Evolutionary conservation across 2,329 filamentous ascomycete genomes (phyloP).

Genomic region (Colletotrichum scovillei): DNA sequence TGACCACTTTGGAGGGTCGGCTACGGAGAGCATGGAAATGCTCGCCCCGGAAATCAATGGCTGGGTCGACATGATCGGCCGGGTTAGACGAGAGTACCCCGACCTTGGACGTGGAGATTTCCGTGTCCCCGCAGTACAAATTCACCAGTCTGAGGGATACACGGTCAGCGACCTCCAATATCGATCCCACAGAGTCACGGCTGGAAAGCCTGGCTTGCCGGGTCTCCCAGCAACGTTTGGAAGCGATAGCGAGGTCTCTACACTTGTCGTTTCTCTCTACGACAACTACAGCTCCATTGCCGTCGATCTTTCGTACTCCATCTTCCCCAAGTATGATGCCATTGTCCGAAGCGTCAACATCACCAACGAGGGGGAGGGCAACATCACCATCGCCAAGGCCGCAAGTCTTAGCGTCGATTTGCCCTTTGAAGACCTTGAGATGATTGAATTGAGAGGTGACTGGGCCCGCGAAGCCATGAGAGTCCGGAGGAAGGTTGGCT

Average conservation of each 20-base stretch:
- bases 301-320: constrained; percentile 70
- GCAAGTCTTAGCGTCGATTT: constrained; percentile 72
- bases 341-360: constrained; percentile 71
- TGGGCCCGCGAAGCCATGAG: constrained; percentile 70
- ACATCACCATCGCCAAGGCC: constrained; percentile 66
- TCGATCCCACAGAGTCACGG: constrained; percentile 63
- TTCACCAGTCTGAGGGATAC: constrained; percentile 67
- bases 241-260: constrained; percentile 64
- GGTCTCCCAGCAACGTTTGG: constrained; percentile 72
- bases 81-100: constrained; percentile 69
- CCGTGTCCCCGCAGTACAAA: constrained; percentile 69
- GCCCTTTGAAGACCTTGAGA: constrained; percentile 69
- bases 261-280: constrained; percentile 66
- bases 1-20: constrained; percentile 70
- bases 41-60: constrained; percentile 56
- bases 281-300: constrained; percentile 69
- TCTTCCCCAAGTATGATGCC: constrained; percentile 72
- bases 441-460: constrained; percentile 72
- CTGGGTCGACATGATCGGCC: constrained; percentile 64
- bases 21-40: constrained; percentile 56
- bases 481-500: constrained; percentile 65
- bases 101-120: constrained; percentile 74
- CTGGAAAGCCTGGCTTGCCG: constrained; percentile 66
- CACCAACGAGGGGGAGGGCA: constrained; percentile 65
- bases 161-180: constrained; percentile 70